These are phyloP conservation scores for Chamaecyparis obtusa DNA, from an alignment of 75 land plant species.

Conservation along the genomic window DNA sequence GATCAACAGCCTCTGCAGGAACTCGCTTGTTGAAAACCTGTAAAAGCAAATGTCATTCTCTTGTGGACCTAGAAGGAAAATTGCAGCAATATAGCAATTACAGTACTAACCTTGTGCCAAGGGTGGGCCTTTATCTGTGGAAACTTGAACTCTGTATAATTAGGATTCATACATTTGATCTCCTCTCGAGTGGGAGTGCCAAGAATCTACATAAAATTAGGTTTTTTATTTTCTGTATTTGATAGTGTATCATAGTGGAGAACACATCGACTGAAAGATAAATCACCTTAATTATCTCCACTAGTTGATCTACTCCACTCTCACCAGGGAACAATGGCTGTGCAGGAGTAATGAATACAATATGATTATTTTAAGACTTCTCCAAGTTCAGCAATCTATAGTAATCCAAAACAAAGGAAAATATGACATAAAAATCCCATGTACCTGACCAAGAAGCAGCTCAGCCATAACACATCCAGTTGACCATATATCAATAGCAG, in stretches of 20 bases:
- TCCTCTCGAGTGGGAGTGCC: slow-evolving; percentile 88
- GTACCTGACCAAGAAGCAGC: slow-evolving; percentile 66
- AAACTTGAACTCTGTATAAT: slow-evolving; percentile 75
- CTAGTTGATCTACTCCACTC: slow-evolving; percentile 70
- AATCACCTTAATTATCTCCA: slow-evolving; percentile 66
- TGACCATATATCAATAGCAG: slow-evolving; percentile 72
- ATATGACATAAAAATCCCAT: neutral
- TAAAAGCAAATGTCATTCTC: slow-evolving; percentile 9
- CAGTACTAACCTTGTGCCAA: slow-evolving; percentile 75
- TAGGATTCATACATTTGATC: slow-evolving; percentile 86
- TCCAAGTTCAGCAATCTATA: neutral
- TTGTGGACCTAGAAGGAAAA: neutral
- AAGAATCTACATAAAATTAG: slow-evolving; percentile 52
- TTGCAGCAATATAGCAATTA: neutral
- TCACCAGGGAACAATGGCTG: slow-evolving; percentile 83
- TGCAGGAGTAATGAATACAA: slow-evolving; percentile 7
- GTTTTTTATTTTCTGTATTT: neutral
- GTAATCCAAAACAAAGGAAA: neutral
- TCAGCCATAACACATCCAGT: slow-evolving; percentile 75
- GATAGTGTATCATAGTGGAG: slow-evolving; percentile 31
- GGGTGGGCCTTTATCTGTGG: slow-evolving; percentile 90
- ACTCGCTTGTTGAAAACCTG: slow-evolving; percentile 63
- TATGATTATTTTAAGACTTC: neutral
- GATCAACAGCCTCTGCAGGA: slow-evolving; percentile 67
- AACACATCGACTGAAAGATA: neutral